Conservation (phyloP, 495 filamentous ascomycete species). For the Aspergillus heteromorphus region DNA sequence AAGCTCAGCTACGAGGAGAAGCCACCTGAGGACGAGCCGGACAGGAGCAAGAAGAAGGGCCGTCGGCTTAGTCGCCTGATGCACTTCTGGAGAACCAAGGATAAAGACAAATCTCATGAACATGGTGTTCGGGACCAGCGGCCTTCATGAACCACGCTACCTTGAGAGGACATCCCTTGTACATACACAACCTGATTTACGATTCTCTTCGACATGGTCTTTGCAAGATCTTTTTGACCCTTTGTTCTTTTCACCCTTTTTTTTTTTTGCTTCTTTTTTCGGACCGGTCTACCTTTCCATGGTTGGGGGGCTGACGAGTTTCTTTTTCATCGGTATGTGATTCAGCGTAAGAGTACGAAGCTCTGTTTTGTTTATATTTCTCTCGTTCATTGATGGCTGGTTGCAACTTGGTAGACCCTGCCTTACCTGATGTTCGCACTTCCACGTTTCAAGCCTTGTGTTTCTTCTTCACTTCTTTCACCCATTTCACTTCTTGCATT, state of each 20-base stretch:
- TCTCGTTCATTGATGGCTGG: slow-evolving; percentile 36
- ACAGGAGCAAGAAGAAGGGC: slow-evolving; percentile 65
- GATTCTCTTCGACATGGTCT: slow-evolving; percentile 21
- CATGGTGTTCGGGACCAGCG: slow-evolving; percentile 20
- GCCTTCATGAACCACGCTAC: slow-evolving; percentile 16
- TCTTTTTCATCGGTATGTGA: slow-evolving; percentile 30
- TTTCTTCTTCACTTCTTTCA: slow-evolving; percentile 15
- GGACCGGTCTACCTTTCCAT: slow-evolving; percentile 13
- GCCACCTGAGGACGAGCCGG: slow-evolving; percentile 46
- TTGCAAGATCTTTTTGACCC: slow-evolving; percentile 13
- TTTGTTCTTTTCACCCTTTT: slow-evolving; percentile 9
- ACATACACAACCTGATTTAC: slow-evolving; percentile 20
- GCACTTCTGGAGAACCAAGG: slow-evolving; percentile 73
- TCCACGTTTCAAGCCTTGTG: slow-evolving; percentile 14
- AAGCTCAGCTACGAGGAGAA: slow-evolving; percentile 74
- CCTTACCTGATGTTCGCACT: slow-evolving; percentile 15
- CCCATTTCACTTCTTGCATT: slow-evolving; percentile 12
- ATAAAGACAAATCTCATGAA: slow-evolving; percentile 34
- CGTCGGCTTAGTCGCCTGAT: slow-evolving; percentile 74
- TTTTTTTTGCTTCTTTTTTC: slow-evolving; percentile 19
- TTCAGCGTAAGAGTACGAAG: slow-evolving; percentile 33
- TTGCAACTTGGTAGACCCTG: slow-evolving; percentile 20
- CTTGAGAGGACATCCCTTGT: slow-evolving; percentile 17
- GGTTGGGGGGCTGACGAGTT: slow-evolving; percentile 38
- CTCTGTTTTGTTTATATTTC: slow-evolving; percentile 18